Percentiles rank a stretch among this genome's conserved stretches.
Conservation (phyloP, 164 flowering plant genomes). For the Warburgia ugandensis region DNA sequence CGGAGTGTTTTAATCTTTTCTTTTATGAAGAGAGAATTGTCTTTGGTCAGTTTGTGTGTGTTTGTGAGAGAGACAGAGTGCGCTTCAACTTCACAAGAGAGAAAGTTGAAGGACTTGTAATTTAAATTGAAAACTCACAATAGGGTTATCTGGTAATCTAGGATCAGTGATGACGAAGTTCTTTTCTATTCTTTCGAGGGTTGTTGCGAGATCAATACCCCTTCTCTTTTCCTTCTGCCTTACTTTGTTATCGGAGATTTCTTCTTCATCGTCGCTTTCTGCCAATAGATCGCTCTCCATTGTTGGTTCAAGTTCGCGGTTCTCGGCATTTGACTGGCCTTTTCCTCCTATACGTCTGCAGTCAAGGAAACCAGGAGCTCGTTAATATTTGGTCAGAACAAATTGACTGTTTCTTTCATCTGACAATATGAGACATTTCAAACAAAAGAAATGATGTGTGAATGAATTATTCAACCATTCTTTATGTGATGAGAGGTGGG, state of each 20-base stretch:
- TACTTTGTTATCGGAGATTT: slow-evolving; percentile 63
- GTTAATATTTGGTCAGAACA: no score
- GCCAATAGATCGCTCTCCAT: slow-evolving; percentile 21
- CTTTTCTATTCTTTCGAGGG: slow-evolving; percentile 98
- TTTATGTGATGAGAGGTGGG: no score
- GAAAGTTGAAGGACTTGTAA: no score
- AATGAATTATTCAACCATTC: no score
- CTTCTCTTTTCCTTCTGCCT: slow-evolving; percentile 81
- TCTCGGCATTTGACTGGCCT: slow-evolving; percentile 24
- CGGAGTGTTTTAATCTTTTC: no score
- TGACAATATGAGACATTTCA: no score
- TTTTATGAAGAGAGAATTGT: no score
- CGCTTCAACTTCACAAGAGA: not conserved
- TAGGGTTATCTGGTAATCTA: slow-evolving; percentile 96
- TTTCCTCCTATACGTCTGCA: slow-evolving; percentile 53
- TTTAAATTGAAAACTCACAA: slow-evolving; percentile 42
- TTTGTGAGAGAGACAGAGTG: not conserved
- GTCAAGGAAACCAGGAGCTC: slow-evolving; percentile 1
- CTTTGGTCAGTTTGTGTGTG: not conserved
- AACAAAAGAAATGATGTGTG: no score
- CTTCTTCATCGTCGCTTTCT: slow-evolving; percentile 46
- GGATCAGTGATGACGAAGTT: slow-evolving; percentile 99
- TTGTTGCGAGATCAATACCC: slow-evolving; percentile 97
- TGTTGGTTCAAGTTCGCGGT: slow-evolving; percentile 14
- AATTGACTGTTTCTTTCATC: no score